Evolutionary conservation across 108 stramenopile species (phyloP), one percentile per base, ranked within the genome.

Genomic region (Skeletonema menzelii): DNA sequence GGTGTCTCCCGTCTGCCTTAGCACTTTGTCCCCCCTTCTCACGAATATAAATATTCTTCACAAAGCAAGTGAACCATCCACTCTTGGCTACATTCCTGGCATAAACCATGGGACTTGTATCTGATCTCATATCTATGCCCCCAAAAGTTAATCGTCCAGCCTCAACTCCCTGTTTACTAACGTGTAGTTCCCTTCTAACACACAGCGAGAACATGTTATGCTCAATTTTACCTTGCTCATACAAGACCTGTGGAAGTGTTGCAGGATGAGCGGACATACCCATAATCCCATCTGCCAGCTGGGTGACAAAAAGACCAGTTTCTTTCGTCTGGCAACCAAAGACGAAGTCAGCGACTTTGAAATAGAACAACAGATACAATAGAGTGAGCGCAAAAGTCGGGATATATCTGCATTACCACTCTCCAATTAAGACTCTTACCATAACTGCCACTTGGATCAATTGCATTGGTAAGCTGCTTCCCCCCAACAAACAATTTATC

Each of bases 271-370:
- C 72, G 11, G 85, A 84, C 82, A 98, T 72, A 8, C 98, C 98
- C 82, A 98, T 92, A 56, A 98, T 98, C 15, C 98, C 98, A 73
- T 97, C 92, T 10, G 96, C 98, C 26, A 93, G 85, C 65, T 98
- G 98, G 10, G 92, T 96, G 19, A 76, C 76, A 75, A 98, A 97
- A 15, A 97, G 82, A 4, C 98, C 98, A 6, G 89, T 84, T 59
- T 93, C 88, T 53, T 64, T 64, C 17, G 87, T 87, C 75, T 97
- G 95, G 79, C 98, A 98, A 0, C 97, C 98, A 85, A 98, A 98
- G n/a, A 91, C 67, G 73, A 97, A 94, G 14, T 83, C 77, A 20
- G 95, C 59, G 5, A 85, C 82, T 24, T 42, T 42, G 40, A 15
- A 42, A 42, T 0, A 42, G 15, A 42, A 42, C 0, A 42, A 15